These are phyloP conservation scores for Diaporthe vexans DNA, from an alignment of 2,329 filamentous ascomycete species.

Conservation along the genomic window DNA sequence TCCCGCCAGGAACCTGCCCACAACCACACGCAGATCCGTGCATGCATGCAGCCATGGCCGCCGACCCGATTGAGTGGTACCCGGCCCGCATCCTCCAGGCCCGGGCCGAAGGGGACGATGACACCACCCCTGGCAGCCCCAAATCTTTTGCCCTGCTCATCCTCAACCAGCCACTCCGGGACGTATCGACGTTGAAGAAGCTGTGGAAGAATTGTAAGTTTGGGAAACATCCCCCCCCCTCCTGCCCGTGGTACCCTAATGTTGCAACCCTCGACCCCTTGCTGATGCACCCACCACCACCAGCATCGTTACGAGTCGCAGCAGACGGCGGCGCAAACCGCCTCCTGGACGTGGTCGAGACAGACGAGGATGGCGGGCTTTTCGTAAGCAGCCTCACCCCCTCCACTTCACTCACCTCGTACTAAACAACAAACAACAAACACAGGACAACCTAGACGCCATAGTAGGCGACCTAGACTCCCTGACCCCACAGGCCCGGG, in stretches of 20 bases:
- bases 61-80: conserved; percentile 44
- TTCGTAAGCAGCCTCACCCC: conserved; percentile 46
- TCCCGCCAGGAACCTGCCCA: background rate
- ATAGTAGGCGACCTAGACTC: conserved; percentile 97
- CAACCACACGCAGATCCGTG: conserved; percentile 20
- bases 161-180: conserved; percentile 65
- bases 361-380: conserved; percentile 49
- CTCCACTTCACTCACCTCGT: too few relatives aligned
- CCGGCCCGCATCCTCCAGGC: conserved; percentile 44
- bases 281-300: conserved; percentile 17
- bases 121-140: background rate
- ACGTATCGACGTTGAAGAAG: conserved; percentile 61
- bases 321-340: conserved; percentile 94
- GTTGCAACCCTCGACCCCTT: background rate
- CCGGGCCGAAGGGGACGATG: conserved; percentile 9
- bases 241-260: too few relatives aligned
- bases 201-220: conserved; percentile 66
- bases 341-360: conserved; percentile 62
- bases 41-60: conserved; percentile 20
- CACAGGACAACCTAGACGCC: conserved; percentile 71
- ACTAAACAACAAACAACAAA: too few relatives aligned
- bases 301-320: conserved; percentile 79
- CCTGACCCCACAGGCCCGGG: conserved; percentile 70
- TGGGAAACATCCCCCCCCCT: too few relatives aligned
- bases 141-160: conserved; percentile 60